Evolutionary conservation across 1,139 yeast species (phyloP).

Genomic region (Lodderomyces pseudojiufengensis): DNA sequence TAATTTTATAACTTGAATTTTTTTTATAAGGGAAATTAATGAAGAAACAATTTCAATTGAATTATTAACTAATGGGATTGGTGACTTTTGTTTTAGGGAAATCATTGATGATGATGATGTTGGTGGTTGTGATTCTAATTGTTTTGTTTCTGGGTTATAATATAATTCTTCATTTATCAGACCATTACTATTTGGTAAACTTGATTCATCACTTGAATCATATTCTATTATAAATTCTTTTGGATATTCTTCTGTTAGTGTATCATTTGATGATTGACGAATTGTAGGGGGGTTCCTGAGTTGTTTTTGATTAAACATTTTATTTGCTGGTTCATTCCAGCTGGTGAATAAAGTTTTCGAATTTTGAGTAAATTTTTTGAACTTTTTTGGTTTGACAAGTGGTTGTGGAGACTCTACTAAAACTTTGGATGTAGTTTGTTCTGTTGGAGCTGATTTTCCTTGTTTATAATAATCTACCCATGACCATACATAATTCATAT

Average conservation of each 20-base stretch:
- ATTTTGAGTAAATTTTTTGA: constrained; percentile 21
- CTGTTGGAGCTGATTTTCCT: constrained; percentile 3
- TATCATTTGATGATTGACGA: neutral
- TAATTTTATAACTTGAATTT: constrained; percentile 34
- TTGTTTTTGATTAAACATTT: constrained; percentile 15
- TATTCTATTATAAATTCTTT: constrained; percentile 32
- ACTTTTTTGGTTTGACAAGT: constrained; percentile 6
- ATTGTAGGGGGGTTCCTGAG: neutral
- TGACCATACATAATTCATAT: constrained; percentile 36
- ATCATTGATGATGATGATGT: constrained; percentile 25
- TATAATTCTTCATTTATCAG: constrained; percentile 27
- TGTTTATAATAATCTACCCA: constrained; percentile 31
- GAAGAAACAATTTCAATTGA: constrained; percentile 23
- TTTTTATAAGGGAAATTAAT: constrained; percentile 33
- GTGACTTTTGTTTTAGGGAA: neutral
- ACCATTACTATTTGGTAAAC: constrained; percentile 5
- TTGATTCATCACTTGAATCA: constrained; percentile 28
- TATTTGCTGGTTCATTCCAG: constrained; percentile 36
- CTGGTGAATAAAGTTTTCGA: constrained; percentile 23
- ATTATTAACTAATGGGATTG: neutral
- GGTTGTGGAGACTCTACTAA: constrained; percentile 3
- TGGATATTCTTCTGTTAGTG: constrained; percentile 9
- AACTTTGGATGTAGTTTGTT: constrained; percentile 4
- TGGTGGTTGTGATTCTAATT: constrained; percentile 33
- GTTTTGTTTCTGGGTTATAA: constrained; percentile 32